Conservation (phyloP, 2,329 filamentous ascomycete genomes). For the Huntiella abstrusa region DNA sequence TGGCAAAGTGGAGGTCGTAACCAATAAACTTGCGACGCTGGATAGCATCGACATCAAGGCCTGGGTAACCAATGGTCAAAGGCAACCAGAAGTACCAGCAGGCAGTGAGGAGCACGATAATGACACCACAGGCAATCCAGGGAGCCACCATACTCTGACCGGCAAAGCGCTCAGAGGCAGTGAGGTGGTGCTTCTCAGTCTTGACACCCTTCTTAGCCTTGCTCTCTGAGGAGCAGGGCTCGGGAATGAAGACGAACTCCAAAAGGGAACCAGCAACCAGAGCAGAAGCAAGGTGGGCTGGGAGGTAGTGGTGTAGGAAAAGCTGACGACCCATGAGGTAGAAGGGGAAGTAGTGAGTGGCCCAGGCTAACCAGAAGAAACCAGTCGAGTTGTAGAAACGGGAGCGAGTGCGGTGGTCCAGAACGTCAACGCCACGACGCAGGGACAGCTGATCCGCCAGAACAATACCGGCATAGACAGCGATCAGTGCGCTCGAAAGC, state of each 20-base stretch:
- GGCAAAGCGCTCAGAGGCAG: conserved; percentile 65
- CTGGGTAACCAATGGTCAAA: conserved; percentile 86
- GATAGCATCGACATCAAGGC: conserved; percentile 61
- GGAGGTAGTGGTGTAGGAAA: conserved; percentile 95
- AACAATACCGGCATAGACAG: conserved; percentile 82
- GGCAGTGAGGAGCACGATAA: conserved; percentile 49
- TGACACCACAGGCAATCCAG: conserved; percentile 60
- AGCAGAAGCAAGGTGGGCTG: conserved; percentile 76
- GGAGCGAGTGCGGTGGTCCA: conserved; percentile 85
- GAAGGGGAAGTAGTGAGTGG: conserved; percentile 92
- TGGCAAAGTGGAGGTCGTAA: conserved; percentile 96
- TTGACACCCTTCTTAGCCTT: conserved; percentile 21
- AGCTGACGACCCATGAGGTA: conserved; percentile 96
- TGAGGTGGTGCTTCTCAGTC: conserved; percentile 41
- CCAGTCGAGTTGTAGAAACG: conserved; percentile 96
- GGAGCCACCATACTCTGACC: conserved; percentile 56
- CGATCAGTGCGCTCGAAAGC: conserved; percentile 78
- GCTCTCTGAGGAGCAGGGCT: conserved; percentile 19
- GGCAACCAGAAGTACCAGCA: conserved; percentile 90
- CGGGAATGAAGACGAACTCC: conserved; percentile 90
- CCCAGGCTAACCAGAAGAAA: conserved; percentile 98
- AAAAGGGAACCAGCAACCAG: conserved; percentile 80
- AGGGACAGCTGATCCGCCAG: conserved; percentile 86
- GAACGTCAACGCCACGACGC: conserved; percentile 76
- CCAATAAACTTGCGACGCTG: conserved; percentile 81